Conservation (phyloP, 73 alveolate species). For the Tetrahymena elliotti region DNA sequence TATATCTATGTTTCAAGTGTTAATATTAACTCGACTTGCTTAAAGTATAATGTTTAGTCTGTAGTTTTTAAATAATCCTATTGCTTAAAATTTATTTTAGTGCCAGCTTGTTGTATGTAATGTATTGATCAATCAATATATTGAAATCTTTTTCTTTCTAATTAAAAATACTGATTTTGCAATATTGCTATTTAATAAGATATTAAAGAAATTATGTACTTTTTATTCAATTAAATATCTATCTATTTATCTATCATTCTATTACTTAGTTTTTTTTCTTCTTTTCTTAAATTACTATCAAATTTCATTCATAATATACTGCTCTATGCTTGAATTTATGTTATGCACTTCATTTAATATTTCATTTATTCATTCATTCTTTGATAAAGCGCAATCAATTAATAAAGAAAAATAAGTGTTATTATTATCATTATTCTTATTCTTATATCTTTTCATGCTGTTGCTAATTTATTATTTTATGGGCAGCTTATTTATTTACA, state of each 20-base stretch:
- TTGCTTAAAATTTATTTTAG: too few species aligned
- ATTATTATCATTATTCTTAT: too few species aligned
- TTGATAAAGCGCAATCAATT: background rate
- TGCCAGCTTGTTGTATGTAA: background rate
- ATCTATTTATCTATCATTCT: background rate
- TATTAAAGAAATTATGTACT: too few species aligned
- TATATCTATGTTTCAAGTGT: background rate
- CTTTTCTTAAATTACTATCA: background rate
- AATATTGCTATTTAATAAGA: background rate
- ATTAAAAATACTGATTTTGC: background rate
- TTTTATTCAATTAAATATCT: background rate
- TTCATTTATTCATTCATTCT: background rate
- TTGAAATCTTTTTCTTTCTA: background rate
- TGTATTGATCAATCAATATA: too few species aligned
- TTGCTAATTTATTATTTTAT: background rate
- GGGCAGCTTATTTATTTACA: background rate
- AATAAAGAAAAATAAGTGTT: too few species aligned
- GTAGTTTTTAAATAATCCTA: background rate
- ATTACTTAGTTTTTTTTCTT: background rate
- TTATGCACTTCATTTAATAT: too few species aligned
- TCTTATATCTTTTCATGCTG: background rate
- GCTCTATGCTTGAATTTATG: background rate
- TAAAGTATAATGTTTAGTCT: background rate
- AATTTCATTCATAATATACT: background rate
- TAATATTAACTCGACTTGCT: background rate